Percentiles rank a stretch among this genome's conserved stretches.
phyloP scores from a whole-genome alignment of 306 rosid genomes.

The Fragaria vesca region DNA sequence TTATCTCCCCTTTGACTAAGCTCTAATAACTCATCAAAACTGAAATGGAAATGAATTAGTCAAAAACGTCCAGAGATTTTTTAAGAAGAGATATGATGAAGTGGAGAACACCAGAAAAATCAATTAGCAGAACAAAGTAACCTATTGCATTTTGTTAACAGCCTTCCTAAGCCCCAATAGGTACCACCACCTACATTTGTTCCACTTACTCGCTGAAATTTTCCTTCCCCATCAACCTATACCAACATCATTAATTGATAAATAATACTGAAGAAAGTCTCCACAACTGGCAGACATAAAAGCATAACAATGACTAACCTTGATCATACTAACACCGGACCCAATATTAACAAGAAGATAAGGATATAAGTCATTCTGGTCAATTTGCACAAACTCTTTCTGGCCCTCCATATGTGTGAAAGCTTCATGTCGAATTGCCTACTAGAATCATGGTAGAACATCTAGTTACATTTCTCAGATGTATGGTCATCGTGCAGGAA shows the following conservation, averaged over 20 bases:
- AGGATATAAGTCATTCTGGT: conserved; percentile 83
- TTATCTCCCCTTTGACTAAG: conserved; percentile 96
- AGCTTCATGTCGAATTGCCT: conserved; percentile 99
- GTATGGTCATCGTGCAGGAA: not conserved
- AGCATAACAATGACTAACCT: conserved; percentile 49
- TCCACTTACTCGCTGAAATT: conserved; percentile 93
- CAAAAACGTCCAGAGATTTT: conserved; percentile 25
- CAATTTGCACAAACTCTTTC: conserved; percentile 94
- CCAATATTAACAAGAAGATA: conserved; percentile 98
- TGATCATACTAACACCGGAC: conserved; percentile 97
- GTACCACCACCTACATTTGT: conserved; percentile 99
- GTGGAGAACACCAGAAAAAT: conserved; percentile 17
- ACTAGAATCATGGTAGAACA: conserved; percentile 61
- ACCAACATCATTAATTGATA: conserved; percentile 13
- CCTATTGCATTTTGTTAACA: conserved; percentile 97
- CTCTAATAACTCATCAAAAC: conserved; percentile 98
- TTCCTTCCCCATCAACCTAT: conserved; percentile 97
- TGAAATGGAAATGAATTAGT: conserved; percentile 41
- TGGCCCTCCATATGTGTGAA: conserved; percentile 98
- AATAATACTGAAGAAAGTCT: conserved; percentile 22
- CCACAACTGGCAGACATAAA: conserved; percentile 20
- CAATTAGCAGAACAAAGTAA: conserved; percentile 10
- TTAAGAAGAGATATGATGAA: conserved; percentile 18
- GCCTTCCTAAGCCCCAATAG: conserved; percentile 96
- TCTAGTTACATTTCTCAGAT: conserved; percentile 31